Conservation (phyloP, 805 yeast species). For the Saccharomycopsis lassenensis region DNA sequence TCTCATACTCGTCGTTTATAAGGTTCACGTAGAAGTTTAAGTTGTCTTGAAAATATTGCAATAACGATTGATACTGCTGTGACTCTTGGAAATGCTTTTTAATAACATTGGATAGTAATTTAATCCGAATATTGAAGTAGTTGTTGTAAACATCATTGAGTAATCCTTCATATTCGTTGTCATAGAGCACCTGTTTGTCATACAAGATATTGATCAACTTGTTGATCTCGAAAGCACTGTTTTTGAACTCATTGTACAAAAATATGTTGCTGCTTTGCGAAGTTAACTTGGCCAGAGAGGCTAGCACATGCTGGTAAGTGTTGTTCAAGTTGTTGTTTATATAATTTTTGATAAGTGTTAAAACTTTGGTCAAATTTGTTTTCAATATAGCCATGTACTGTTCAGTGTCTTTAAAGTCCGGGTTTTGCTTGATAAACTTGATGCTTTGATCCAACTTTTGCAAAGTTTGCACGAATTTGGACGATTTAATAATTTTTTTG, state of each 20-base stretch:
- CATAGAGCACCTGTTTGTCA: constrained; percentile 23
- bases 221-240: constrained; percentile 30
- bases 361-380: constrained; percentile 74
- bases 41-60: constrained; percentile 51
- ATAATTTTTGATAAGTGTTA: constrained; percentile 64
- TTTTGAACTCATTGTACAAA: constrained; percentile 52
- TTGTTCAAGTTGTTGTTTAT: constrained; percentile 32
- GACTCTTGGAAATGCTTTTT: constrained; percentile 27
- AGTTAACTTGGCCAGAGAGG: constrained; percentile 22
- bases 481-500: constrained; percentile 45
- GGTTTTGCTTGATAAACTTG: constrained; percentile 41
- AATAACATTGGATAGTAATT: constrained; percentile 35
- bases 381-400: constrained; percentile 61
- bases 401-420: constrained; percentile 60
- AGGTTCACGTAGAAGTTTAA: constrained; percentile 50
- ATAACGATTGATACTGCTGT: constrained; percentile 28
- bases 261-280: constrained; percentile 49
- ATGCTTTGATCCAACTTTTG: constrained; percentile 56
- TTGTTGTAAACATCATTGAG: constrained; percentile 50
- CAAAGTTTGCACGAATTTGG: constrained; percentile 42
- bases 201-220: constrained; percentile 20
- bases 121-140: constrained; percentile 49
- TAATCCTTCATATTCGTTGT: constrained; percentile 54
- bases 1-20: constrained; percentile 46
- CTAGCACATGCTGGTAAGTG: constrained; percentile 25